A percentile compares a stretch with the other conserved stretches of the same genome.
These are phyloP conservation scores for Pouteria campechiana DNA, from an alignment of 179 eudicot species.

Conservation along the genomic window DNA sequence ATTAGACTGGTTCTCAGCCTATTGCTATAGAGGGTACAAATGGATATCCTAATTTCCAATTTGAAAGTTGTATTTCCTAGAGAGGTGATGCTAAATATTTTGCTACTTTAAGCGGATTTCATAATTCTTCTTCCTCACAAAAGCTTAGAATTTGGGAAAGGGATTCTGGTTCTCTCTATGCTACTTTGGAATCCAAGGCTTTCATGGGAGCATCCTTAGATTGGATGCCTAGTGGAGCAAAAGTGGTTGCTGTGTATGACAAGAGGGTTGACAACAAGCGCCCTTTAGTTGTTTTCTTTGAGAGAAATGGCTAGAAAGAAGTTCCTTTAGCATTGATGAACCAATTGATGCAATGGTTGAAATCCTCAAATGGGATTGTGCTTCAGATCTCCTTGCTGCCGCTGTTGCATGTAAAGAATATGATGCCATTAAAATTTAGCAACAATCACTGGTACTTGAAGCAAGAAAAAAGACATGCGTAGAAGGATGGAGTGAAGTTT, in stretches of 20 bases:
- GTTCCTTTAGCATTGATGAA: conserved; percentile 64
- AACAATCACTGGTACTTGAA: conserved; percentile 93
- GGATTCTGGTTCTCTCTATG: conserved; percentile 67
- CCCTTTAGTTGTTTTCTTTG: conserved; percentile 63
- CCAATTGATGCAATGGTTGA: conserved; percentile 40
- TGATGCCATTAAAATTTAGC: conserved; percentile 64
- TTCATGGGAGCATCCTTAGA: conserved; percentile 49
- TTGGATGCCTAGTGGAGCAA: conserved; percentile 95
- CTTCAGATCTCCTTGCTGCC: conserved; percentile 71
- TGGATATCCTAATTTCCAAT: conserved; percentile 13
- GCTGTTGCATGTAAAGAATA: conserved; percentile 50
- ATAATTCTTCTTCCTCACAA: conserved; percentile 27
- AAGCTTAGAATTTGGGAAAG: conserved; percentile 94
- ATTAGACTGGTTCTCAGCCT: too few relatives aligned
- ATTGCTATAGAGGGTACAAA: too few relatives aligned
- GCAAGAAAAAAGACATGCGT: conserved; percentile 68
- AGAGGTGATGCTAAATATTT: conserved; percentile 94
- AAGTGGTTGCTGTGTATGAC: conserved; percentile 63
- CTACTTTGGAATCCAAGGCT: conserved; percentile 69
- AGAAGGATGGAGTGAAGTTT: conserved; percentile 47
- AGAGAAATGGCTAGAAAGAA: conserved; percentile 90
- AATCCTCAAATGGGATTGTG: conserved; percentile 67
- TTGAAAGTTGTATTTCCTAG: conserved; percentile 58
- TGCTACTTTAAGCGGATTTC: conserved; percentile 61
- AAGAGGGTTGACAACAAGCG: conserved; percentile 36